Evolutionary conservation across 192 early-diverging fungal genomes (phyloP), one percentile per base, ranked within the genome.

Genomic region (Gryganskiella cystojenkinii): DNA sequence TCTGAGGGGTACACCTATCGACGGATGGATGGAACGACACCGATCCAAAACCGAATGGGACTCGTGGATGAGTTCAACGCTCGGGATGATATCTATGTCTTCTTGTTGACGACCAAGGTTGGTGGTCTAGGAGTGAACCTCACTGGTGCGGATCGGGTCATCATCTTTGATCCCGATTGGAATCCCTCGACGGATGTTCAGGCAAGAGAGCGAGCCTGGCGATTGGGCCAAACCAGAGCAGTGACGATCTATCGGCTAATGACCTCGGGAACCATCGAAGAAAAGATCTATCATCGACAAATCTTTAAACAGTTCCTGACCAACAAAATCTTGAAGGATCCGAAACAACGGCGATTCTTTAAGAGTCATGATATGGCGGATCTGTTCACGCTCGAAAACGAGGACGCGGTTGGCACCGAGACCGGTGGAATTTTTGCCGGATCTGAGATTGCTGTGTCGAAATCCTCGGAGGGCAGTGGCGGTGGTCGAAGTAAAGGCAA

Each of bases 151-250:
- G 88, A 98, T 70, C 90, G 98, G 0, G 91, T 98, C 7, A 92
- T 99, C 24, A 89, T 99, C 25, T 99, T 87, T 80, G 97, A 98
- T 84, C 98, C 98, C 3, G 98, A 99, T 69, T 99, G 98, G 98
- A 99, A 99, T 67, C 96, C 96, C 2, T 95, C 94, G 19, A 97
- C 93, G 35, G 98, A 99, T 80, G 85, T 93, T 25, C 98, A 99
- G 64, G 96, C 98, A 1, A 83, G 96, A 51, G 96, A 99, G 83
- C 88, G 98, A 27, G 96, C 96, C 1, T 98, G 96, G 96, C 82
- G 98, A 31, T 69, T 98, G 17, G 98, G 98, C 0, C 98, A 99
- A 71, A 95, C 81, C 0, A 86, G 90, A 25, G 84, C 88, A 8
- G 98, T 99, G 4, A 91, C 94, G 13, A 92, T 99, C 20, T 99